Conservation (phyloP, 164 flowering plant species). For the Magnolia changhungtana region DNA sequence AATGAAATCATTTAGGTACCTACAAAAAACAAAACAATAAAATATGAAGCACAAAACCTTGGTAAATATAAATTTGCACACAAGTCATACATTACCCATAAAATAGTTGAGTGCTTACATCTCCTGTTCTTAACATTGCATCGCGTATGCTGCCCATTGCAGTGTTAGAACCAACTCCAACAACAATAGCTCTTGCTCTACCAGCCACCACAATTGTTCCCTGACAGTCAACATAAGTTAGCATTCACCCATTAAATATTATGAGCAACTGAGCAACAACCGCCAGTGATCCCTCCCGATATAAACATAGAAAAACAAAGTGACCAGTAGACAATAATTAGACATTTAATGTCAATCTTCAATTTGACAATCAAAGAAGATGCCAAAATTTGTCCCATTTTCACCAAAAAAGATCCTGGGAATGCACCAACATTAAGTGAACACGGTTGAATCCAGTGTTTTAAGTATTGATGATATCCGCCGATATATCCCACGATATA, state of each 20-base stretch:
- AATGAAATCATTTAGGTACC: background rate
- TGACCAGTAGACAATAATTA: background rate
- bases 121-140: constrained; percentile 86
- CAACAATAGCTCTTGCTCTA: constrained; percentile 91
- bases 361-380: background rate
- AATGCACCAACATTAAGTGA: background rate
- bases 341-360: background rate
- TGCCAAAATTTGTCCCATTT: background rate
- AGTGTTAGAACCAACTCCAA: constrained; percentile 91
- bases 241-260: background rate
- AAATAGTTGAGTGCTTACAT: constrained; percentile 41
- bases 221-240: constrained; percentile 37
- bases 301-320: background rate
- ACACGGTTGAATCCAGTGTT: no score
- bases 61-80: background rate
- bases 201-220: constrained; percentile 95
- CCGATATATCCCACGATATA: no score
- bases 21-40: background rate
- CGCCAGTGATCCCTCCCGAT: background rate
- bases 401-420: background rate
- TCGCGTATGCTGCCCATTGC: constrained; percentile 99
- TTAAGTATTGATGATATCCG: no score
- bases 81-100: no score
- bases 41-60: background rate
- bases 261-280: no score